phyloP scores from a whole-genome alignment of 345 rosid genomes.

The Corymbia maculata region DNA sequence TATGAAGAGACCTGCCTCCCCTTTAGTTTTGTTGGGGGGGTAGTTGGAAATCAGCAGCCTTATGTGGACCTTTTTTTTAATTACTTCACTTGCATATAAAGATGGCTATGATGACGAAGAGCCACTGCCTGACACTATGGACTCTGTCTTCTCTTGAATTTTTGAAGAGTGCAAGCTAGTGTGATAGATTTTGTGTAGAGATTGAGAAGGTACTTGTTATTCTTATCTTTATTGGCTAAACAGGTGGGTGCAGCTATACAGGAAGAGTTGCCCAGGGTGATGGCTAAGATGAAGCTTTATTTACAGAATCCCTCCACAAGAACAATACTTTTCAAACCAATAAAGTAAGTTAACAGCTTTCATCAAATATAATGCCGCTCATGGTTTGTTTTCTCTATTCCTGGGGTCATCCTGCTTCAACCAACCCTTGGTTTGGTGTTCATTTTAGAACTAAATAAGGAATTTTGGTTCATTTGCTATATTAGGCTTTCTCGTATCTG shows the following conservation, averaged over 20 bases:
- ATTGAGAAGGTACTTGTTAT: neutral
- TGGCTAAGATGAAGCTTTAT: constrained; percentile 89
- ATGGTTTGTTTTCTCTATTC: neutral
- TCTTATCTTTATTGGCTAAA: constrained; percentile 1
- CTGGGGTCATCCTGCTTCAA: neutral
- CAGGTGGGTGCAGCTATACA: constrained; percentile 71
- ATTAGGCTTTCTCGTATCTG: neutral
- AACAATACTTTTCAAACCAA: constrained; percentile 84
- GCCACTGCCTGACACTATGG: neutral
- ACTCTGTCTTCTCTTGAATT: neutral
- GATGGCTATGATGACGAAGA: neutral
- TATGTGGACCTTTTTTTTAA: neutral
- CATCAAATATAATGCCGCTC: neutral
- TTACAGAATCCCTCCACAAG: constrained; percentile 79
- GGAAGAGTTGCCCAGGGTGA: constrained; percentile 60
- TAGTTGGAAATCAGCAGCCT: neutral
- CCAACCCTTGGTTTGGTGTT: neutral
- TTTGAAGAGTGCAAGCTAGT: neutral
- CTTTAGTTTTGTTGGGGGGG: no score
- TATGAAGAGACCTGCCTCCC: no score
- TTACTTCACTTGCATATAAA: neutral
- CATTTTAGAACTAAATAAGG: neutral
- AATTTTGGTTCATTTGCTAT: neutral
- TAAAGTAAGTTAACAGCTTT: constrained; percentile 47
- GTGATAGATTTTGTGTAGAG: neutral